Percentiles rank a stretch among this genome's conserved stretches.
phyloP scores from a whole-genome alignment of 1,284 basidiomycete genomes.

The Pisolithus thermaeus region DNA sequence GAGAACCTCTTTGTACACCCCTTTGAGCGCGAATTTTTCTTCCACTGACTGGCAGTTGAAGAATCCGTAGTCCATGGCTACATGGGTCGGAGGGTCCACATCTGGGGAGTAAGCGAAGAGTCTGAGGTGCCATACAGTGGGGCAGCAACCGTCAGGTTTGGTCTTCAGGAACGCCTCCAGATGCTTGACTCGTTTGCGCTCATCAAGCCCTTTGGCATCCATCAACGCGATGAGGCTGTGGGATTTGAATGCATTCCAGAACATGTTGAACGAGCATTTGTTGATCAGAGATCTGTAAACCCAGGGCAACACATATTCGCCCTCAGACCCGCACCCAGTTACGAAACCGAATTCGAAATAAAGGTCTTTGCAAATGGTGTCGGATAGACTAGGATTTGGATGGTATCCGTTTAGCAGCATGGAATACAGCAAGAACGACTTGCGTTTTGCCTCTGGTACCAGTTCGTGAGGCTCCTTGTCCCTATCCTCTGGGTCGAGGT shows the following conservation, averaged over 20 bases:
- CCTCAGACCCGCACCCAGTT: background rate
- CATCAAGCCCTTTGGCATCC: background rate
- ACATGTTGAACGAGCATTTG: conserved; percentile 1
- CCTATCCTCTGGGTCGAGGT: background rate
- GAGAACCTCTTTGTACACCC: background rate
- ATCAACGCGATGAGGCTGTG: conserved; percentile 1
- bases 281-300: background rate
- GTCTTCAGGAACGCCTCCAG: background rate
- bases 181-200: background rate
- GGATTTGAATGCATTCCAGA: background rate
- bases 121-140: conserved; percentile 2
- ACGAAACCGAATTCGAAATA: conserved; percentile 1
- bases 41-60: background rate
- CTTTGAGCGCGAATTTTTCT: background rate
- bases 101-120: background rate
- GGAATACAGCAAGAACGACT: background rate
- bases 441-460: background rate
- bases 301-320: background rate
- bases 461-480: background rate
- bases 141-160: background rate
- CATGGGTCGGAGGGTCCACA: background rate
- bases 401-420: background rate
- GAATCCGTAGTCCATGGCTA: conserved; percentile 1
- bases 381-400: background rate
- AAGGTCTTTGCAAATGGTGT: background rate